These are phyloP conservation scores for Aspergillus incahuasiensis DNA, from an alignment of 495 filamentous ascomycete genomes.

Conservation along the genomic window DNA sequence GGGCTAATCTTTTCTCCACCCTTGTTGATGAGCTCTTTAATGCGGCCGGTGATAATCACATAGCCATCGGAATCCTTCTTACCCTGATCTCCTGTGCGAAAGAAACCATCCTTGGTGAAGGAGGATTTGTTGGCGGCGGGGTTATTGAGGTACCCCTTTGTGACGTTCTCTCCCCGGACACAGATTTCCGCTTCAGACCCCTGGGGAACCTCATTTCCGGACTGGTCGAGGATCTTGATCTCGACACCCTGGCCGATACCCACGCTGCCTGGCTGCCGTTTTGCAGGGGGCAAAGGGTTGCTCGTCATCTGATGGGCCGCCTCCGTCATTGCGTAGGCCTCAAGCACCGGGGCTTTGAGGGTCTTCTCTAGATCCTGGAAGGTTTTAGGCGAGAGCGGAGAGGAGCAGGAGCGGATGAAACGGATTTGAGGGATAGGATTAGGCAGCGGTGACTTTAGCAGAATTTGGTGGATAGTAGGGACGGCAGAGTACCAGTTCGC, in stretches of 20 bases:
- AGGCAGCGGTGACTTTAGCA: conserved; percentile 65
- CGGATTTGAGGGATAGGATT: conserved; percentile 64
- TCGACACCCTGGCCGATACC: conserved; percentile 79
- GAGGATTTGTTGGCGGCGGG: conserved; percentile 62
- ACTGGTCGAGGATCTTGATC: conserved; percentile 65
- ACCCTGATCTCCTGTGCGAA: conserved; percentile 82
- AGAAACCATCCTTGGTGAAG: conserved; percentile 67
- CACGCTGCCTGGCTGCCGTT: conserved; percentile 72
- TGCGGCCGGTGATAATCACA: conserved; percentile 70
- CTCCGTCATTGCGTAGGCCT: conserved; percentile 92
- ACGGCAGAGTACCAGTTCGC: conserved; percentile 90
- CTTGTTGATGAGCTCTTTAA: conserved; percentile 83
- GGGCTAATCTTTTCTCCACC: conserved; percentile 81
- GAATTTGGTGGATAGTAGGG: conserved; percentile 84
- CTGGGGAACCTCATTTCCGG: conserved; percentile 55
- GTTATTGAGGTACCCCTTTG: conserved; percentile 79
- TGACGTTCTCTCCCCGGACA: conserved; percentile 74
- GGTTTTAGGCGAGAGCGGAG: conserved; percentile 68
- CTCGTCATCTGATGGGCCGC: conserved; percentile 86
- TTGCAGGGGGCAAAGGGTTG: conserved; percentile 70
- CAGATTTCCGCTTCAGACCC: conserved; percentile 74
- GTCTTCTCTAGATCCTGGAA: conserved; percentile 69
- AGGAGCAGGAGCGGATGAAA: conserved; percentile 84
- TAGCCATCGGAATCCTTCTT: conserved; percentile 69
- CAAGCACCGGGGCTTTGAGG: conserved; percentile 73